A percentile compares a stretch with the other conserved stretches of the same genome.
These are phyloP conservation scores for Cicer yamashitae DNA, from an alignment of 306 rosid species.

Conservation along the genomic window DNA sequence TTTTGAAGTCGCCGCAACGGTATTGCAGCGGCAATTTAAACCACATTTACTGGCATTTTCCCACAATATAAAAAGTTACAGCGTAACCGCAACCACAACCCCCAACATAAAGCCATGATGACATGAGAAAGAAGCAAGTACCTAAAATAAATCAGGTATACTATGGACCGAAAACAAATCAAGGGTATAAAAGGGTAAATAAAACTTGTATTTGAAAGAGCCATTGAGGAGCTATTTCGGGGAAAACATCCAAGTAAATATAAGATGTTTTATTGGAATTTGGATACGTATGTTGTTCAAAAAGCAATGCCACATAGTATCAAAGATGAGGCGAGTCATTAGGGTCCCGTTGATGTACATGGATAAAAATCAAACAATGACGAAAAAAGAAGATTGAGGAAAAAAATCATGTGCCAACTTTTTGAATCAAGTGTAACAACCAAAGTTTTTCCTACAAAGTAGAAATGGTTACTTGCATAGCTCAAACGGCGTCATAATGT, in stretches of 20 bases:
- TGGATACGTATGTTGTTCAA: background rate
- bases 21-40: too few relatives aligned
- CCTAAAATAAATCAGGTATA: background rate
- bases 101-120: too few relatives aligned
- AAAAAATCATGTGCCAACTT: background rate
- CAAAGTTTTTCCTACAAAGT: background rate
- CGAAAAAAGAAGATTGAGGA: too few relatives aligned
- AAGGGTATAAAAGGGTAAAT: background rate
- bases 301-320: conserved; percentile 4
- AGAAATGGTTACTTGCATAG: too few relatives aligned
- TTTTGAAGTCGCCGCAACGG: too few relatives aligned
- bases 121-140: background rate
- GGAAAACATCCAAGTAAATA: background rate
- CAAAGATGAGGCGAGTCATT: background rate
- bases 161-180: background rate
- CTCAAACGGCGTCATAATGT: too few relatives aligned
- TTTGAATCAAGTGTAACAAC: background rate
- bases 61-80: too few relatives aligned
- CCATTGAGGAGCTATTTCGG: background rate
- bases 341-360: background rate
- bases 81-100: too few relatives aligned
- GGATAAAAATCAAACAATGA: background rate
- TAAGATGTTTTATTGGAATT: background rate
- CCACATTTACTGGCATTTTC: too few relatives aligned
- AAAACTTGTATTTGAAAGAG: background rate